Percentiles rank a stretch among this genome's conserved stretches.
These are phyloP conservation scores for Gossypium aridum DNA, from an alignment of 441 rosid genomes.

Conservation along the genomic window DNA sequence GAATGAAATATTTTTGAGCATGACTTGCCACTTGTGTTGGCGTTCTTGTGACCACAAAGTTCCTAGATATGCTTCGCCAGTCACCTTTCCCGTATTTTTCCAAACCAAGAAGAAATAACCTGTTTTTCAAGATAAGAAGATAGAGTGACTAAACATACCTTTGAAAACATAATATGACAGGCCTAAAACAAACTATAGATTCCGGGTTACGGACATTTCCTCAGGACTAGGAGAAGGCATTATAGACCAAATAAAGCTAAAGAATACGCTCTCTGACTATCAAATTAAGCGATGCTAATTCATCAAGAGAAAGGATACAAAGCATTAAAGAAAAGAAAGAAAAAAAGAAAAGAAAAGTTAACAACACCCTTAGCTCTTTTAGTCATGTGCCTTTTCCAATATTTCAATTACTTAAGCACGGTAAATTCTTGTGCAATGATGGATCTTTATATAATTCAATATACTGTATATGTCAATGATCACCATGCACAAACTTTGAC, in stretches of 20 bases:
- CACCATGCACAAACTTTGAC: neutral
- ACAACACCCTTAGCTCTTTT: neutral
- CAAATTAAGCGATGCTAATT: neutral
- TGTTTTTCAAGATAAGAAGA: constrained; percentile 23
- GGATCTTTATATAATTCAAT: neutral
- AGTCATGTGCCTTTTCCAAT: neutral
- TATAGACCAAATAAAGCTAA: neutral
- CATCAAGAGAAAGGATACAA: neutral
- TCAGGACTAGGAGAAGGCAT: neutral
- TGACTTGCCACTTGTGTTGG: constrained; percentile 99
- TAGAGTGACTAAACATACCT: constrained; percentile 8
- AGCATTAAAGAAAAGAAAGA: neutral
- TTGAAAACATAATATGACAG: neutral
- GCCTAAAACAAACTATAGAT: neutral
- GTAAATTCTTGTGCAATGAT: neutral
- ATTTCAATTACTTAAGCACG: neutral
- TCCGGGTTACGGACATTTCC: neutral
- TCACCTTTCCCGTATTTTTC: constrained; percentile 97
- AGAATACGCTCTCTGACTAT: neutral
- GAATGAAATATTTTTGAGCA: constrained; percentile 89
- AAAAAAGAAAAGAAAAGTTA: neutral
- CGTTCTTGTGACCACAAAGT: constrained; percentile 92
- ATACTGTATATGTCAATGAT: neutral
- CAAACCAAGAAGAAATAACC: constrained; percentile 94
- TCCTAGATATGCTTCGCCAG: constrained; percentile 96